A percentile compares a stretch with the other conserved stretches of the same genome.
Evolutionary conservation across 192 early-diverging fungal genomes (phyloP).

Genomic region (Entophlyctis helioformis): DNA sequence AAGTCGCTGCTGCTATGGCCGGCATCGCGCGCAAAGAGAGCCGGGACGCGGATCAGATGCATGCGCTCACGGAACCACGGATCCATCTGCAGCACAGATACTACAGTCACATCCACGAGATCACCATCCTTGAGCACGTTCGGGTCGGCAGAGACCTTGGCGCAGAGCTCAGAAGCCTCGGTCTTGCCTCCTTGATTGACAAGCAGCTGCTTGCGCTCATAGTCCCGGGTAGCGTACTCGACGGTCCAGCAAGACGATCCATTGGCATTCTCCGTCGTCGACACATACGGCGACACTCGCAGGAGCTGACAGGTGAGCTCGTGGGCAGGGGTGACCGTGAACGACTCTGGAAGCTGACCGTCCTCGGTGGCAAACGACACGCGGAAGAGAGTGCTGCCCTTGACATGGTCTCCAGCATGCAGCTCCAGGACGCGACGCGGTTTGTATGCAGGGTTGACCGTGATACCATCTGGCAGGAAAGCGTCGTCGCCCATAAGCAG

Average conservation of each 20-base stretch:
- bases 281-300: not conserved
- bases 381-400: not conserved
- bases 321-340: not conserved
- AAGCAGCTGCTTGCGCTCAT: not conserved
- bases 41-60: not conserved
- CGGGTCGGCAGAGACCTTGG: not conserved
- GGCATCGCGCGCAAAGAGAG: not conserved
- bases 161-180: not conserved
- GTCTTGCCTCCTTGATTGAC: not conserved
- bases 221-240: not conserved
- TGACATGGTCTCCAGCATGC: conserved; percentile 2
- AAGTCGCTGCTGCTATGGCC: no score
- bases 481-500: conserved; percentile 30
- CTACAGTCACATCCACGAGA: not conserved
- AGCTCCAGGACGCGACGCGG: conserved; percentile 12
- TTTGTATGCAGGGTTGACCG: conserved; percentile 6
- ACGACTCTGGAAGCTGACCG: not conserved
- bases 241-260: not conserved
- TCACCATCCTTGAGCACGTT: not conserved
- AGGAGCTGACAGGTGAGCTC: not conserved
- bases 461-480: not conserved
- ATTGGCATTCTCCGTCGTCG: not conserved
- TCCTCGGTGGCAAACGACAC: not conserved
- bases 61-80: not conserved
- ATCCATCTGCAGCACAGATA: not conserved